A percentile compares a stretch with the other conserved stretches of the same genome.
Conservation (phyloP, 495 filamentous ascomycete species). For the Staphylotrichum tortipilum region DNA sequence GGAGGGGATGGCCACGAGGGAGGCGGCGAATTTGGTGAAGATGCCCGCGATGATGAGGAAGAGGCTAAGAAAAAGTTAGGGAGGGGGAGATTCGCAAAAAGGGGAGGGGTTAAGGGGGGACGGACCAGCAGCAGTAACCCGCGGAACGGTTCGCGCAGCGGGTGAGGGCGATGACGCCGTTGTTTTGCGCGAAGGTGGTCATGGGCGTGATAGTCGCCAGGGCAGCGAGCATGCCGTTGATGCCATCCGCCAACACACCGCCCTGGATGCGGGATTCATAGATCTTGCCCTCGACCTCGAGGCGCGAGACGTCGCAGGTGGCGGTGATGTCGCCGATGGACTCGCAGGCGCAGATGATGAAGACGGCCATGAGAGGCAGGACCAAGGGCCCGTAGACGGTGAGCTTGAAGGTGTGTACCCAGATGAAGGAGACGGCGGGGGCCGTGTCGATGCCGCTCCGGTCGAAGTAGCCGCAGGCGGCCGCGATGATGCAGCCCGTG, state of each 20-base stretch:
- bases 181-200: slow-evolving; percentile 75
- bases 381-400: slow-evolving; percentile 76
- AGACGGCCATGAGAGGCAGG: slow-evolving; percentile 75
- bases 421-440: slow-evolving; percentile 76
- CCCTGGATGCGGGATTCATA: slow-evolving; percentile 91
- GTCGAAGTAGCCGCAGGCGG: slow-evolving; percentile 77
- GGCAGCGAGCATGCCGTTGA: slow-evolving; percentile 72
- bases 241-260: slow-evolving; percentile 75
- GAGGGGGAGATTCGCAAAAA: no score
- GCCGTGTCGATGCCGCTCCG: slow-evolving; percentile 55
- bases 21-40: slow-evolving; percentile 88
- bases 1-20: slow-evolving; percentile 71
- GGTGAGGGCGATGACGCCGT: slow-evolving; percentile 83
- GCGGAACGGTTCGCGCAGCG: slow-evolving; percentile 83
- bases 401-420: slow-evolving; percentile 81
- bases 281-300: slow-evolving; percentile 67
- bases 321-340: slow-evolving; percentile 75
- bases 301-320: slow-evolving; percentile 71
- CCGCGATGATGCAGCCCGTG: slow-evolving; percentile 81
- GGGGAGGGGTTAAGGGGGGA: not conserved
- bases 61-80: slow-evolving; percentile 39
- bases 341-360: slow-evolving; percentile 82
- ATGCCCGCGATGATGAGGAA: slow-evolving; percentile 85
- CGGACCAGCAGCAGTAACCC: slow-evolving; percentile 57
- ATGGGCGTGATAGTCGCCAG: slow-evolving; percentile 81